Evolutionary conservation across 257 asterid species (phyloP), one percentile per base, ranked within the genome.

Genomic region (Ilex asprella): DNA sequence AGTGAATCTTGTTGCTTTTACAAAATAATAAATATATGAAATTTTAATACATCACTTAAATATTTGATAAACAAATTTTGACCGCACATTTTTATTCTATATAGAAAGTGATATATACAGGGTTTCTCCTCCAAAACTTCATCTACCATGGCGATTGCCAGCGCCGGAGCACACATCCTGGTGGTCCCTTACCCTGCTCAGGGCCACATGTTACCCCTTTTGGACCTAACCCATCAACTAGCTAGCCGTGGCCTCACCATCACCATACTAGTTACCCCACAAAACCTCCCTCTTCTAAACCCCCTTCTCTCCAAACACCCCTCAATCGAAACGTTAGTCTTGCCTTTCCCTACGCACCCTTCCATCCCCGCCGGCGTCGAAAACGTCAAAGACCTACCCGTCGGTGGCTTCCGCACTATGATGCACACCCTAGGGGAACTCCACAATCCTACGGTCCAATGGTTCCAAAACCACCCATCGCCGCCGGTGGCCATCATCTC

Each of bases 101-200:
- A 21, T 21, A 21, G 0, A 21, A 21, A 21, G 27, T 21, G 27
- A 21, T 21, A 21, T 21, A 21, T 21, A 21, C 41, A 35, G 41
- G 41, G 5, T 35, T 35, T 35, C 41, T 35, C 41, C 41, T 35
- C 41, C 5, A 35, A 21, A 21, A 21, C 27, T 21, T 1, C 27
- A 21, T 21, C 41, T 3, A 35, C 41, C 52, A 53, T 53, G 30
- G 57, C 10, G 11, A 29, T 21, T 21, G 27, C 27, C 47, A 50
- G 5, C 29, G 30, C 39, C 30, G 66, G 60, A 61, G 75, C 77
- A 55, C 97, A 90, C 67, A 64, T 85, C 64, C 79, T 90, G 66
- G 73, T 83, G 56, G 74, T 90, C 70, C 97, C 97, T 12, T 87
- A 83, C 60, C 96, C 97, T 12, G 96, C 95, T 12, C 97, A 87